A percentile compares a stretch with the other conserved stretches of the same genome.
Conservation (phyloP, 192 early-diverging fungal genomes). For the Mortierella alpina region DNA sequence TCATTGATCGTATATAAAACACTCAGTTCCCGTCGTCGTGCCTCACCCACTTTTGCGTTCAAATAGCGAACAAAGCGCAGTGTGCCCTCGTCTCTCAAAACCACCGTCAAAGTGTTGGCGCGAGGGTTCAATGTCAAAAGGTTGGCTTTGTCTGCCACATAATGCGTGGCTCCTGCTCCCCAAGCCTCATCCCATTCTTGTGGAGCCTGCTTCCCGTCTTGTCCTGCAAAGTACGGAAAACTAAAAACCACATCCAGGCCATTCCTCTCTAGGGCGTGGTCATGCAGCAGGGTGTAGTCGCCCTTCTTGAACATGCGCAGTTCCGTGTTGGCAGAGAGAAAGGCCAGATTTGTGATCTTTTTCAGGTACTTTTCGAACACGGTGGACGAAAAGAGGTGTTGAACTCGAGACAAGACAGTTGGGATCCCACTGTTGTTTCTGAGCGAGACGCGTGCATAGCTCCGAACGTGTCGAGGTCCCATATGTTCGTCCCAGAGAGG, state of each 20-base stretch:
- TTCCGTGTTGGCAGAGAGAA: conserved; percentile 28
- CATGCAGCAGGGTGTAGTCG: conserved; percentile 71
- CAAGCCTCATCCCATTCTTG: conserved; percentile 61
- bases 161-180: conserved; percentile 67
- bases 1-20: conserved; percentile 32
- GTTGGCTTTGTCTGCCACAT: conserved; percentile 63
- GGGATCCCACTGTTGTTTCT: conserved; percentile 12
- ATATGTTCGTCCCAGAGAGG: conserved; percentile 32
- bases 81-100: conserved; percentile 65
- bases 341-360: conserved; percentile 30
- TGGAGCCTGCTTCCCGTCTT: neutral
- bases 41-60: conserved; percentile 52
- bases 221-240: conserved; percentile 21
- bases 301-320: conserved; percentile 63
- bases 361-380: conserved; percentile 43
- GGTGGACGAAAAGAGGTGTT: conserved; percentile 48
- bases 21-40: conserved; percentile 47
- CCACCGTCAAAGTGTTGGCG: conserved; percentile 65
- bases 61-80: conserved; percentile 69
- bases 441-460: conserved; percentile 55
- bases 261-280: conserved; percentile 62
- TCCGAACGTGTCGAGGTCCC: conserved; percentile 62
- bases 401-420: conserved; percentile 12
- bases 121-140: conserved; percentile 62
- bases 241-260: conserved; percentile 66